These are phyloP conservation scores for Schizothecium vesticola DNA, from an alignment of 495 filamentous ascomycete species.

Conservation along the genomic window DNA sequence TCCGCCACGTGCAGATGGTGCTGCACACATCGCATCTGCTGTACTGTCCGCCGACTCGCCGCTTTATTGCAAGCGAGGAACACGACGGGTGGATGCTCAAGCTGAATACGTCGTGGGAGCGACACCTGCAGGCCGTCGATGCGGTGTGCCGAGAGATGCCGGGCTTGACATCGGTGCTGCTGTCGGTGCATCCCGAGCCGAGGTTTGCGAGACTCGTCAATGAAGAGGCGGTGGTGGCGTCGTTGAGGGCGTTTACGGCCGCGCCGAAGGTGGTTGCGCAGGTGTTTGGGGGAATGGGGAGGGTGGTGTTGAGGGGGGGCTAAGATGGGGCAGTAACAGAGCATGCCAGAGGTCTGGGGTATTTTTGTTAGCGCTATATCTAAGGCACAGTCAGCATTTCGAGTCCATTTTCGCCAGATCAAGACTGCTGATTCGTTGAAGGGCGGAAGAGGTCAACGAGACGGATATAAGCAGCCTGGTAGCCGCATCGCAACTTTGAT, in stretches of 20 bases:
- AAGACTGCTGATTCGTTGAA: not conserved
- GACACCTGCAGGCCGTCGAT: not conserved
- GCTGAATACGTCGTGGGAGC: not conserved
- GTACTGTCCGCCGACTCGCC: not conserved
- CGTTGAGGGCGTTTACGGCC: not conserved
- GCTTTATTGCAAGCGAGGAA: not conserved
- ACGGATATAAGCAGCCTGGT: not conserved
- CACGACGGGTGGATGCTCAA: not conserved
- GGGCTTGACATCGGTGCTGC: not conserved
- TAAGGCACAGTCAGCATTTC: not conserved
- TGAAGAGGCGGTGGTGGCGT: not conserved
- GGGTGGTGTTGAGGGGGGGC: not conserved
- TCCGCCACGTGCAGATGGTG: slow-evolving; percentile 3
- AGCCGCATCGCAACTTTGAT: not conserved
- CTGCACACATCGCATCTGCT: not conserved
- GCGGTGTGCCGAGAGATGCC: not conserved
- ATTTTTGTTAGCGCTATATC: not conserved
- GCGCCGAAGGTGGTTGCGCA: not conserved
- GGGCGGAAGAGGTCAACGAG: not conserved
- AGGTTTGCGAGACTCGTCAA: not conserved
- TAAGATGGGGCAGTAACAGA: not conserved
- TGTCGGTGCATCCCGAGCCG: not conserved
- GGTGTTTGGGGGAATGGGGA: not conserved
- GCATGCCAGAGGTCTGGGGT: not conserved
- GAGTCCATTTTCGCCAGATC: not conserved